Evolutionary conservation across 768 basidiomycete species (phyloP), one percentile per base, ranked within the genome.

Genomic region (Pisolithus orientalis): DNA sequence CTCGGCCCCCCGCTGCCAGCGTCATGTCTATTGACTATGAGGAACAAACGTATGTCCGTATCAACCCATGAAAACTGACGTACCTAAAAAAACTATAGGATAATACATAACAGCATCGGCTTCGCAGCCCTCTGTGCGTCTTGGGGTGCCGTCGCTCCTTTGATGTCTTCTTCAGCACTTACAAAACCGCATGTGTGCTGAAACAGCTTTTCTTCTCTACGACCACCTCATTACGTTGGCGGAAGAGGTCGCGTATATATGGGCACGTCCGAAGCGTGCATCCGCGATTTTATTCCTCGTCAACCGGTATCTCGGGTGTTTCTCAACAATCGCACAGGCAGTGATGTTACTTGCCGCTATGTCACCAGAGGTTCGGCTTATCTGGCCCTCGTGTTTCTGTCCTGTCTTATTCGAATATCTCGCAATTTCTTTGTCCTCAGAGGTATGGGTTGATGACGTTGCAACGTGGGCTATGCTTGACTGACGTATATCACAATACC

Each of bases 221-320:
- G 68, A 70, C 59, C 60, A 61, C 49, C 4, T 62, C 29, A 44
- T 68, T 48, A 70, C 69, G 5, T 55, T 68, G 24, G 53, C 57
- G n/a, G 59, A 60, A 17, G 79, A 80, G 57, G 59, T 77, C 37
- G 57, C 65, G 14, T 69, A 70, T 47, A 58, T 82, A 5, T 82
- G 80, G 80, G 62, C 63, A 49, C 65, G 70, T 43, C 71, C 70
- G 1, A 72, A 71, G 49, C 66, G 62, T 1, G 47, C 56, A 8
- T 72, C 75, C 49, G 66, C 75, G 2, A 68, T 70, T 32, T 68
- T 73, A 58, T 81, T 81, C 61, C 73, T 77, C 46, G 46, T 76
- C 32, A 78, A 79, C 54, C 75, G 80, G 5, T 82, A 82, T 51
- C 55, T 76, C 29, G 68, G 75, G 2, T 67, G 77, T 47, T 61